Conservation (phyloP, 1,284 basidiomycete species). For the Cronartium ribicola region DNA sequence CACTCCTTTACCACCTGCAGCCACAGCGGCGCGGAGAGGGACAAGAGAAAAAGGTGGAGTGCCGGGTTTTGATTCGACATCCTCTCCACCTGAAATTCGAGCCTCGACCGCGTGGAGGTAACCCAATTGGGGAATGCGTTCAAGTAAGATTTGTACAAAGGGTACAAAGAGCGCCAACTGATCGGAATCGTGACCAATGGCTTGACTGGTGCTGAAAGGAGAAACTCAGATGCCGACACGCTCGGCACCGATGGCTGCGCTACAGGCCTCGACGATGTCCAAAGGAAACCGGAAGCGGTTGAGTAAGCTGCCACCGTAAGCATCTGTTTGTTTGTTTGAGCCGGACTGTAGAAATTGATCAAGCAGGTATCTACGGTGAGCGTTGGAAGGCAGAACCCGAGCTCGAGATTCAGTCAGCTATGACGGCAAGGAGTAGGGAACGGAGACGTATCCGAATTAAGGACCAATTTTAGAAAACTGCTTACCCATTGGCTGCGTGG, state of each 20-base stretch:
- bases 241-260: slow-evolving; percentile 57
- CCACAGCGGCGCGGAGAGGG: slow-evolving; percentile 47
- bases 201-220: slow-evolving; percentile 53
- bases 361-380: too few species aligned
- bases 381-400: too few species aligned
- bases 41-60: too few species aligned
- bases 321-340: slow-evolving; percentile 61
- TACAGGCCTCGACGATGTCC: slow-evolving; percentile 55
- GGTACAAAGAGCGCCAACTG: slow-evolving; percentile 47
- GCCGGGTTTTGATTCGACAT: slow-evolving; percentile 38
- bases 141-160: slow-evolving; percentile 48
- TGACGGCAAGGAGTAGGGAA: too few species aligned
- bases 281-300: slow-evolving; percentile 59
- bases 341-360: slow-evolving; percentile 60
- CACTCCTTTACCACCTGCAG: slow-evolving; percentile 44
- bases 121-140: slow-evolving; percentile 57
- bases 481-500: too few species aligned
- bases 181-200: neutral
- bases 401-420: too few species aligned
- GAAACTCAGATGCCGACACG: slow-evolving; percentile 58
- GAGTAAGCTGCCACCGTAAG: slow-evolving; percentile 61
- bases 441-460: too few species aligned
- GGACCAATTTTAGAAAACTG: too few species aligned
- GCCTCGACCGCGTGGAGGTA: slow-evolving; percentile 58
- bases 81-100: slow-evolving; percentile 44